Base-by-base conservation (phyloP, 352 stramenopile genomes). In the Chrysophaeum taylorii region DNA sequence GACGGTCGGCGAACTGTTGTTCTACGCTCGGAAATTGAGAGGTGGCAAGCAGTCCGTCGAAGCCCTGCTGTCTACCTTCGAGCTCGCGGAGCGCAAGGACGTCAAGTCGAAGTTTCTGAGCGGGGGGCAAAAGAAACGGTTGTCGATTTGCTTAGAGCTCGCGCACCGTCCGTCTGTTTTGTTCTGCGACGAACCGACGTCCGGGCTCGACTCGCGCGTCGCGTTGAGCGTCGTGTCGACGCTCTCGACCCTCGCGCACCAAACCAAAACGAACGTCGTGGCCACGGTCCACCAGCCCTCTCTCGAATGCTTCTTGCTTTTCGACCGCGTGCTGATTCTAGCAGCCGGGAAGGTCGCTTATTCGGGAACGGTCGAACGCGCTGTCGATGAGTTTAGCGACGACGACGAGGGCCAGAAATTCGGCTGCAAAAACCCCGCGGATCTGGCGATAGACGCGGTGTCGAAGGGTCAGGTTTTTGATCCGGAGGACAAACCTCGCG, bases 1-100 rank as follows among this genome's bases (percentile, higher is more conserved):
- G 31, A 96, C 89, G 0, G 88, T 95, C 0, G 80, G 87, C 62
- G 89, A 96, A 72, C 90, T 89, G 39, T 75, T 96, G 36, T 76
- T 79, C 62, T 94, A 93, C 76, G 81, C 91, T 21, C 41, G 41
- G 63, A n/a, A n/a, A n/a, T n/a, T n/a, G n/a, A n/a, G n/a, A n/a
- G n/a, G n/a, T n/a, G n/a, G n/a, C n/a, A n/a, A n/a, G n/a, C n/a
- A n/a, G n/a, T n/a, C n/a, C n/a, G 67, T 36, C 16, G 69, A 77
- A 12, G 61, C 0, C 5, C 18, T 71, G 0, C 48, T 71, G 12
- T 25, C n/a, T 4, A 31, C 66, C 15, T 35, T 69, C 15, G 67
- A 50, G 29, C 48, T 71, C 43, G 33, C 21, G 48, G 67, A 71
- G 29, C 53, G 67, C 37, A 31, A 15, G 25, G 67, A 71, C 54